Evolutionary conservation across 2,329 filamentous ascomycete genomes (phyloP), one percentile per base, ranked within the genome.

Genomic region (Scedosporium apiospermum): DNA sequence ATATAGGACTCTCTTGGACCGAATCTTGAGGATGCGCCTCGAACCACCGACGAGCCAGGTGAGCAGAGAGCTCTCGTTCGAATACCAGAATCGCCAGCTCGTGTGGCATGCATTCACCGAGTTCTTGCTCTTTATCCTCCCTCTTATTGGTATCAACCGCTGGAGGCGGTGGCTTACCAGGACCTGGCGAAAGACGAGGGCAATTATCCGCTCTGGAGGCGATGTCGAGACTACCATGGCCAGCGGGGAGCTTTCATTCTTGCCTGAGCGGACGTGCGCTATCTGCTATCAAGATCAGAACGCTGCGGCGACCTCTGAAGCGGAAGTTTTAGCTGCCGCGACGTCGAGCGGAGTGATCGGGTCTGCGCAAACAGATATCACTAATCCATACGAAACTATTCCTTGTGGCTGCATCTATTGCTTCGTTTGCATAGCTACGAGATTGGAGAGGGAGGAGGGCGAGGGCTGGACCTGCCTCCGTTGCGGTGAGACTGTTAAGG

Each of bases 101-200:
- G 95, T 99, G 44, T 99, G 95, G 95, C 95, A 99, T 75, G 95
- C 95, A n/a, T 96, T 99, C 70, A 99, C 95, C 27, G 95, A 99
- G 73, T 99, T 99, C 69, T 80, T 99, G n/a, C 83, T 99, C 38
- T 99, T 98, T 73, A 84, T 98, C 18, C 81, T 99, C n/a, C 95
- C 95, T 0, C 82, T 99, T n/a, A 90, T 99, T 51, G 95, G 95
- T 60, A 93, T 99, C 68, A 88, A 90, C 70, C 85, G 92, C 67
- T 99, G 95, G 95, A 85, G 91, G 63, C 84, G 93, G 67, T 96
- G 93, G 88, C 79, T 97, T n/a, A 82, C 84, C 21, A 84, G 92
- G 65, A 86, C 88, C n/a, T 96, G 92, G 91, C 86, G 89, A 68
- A 92, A 88, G 73, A 87, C 90, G 1, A 88, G 88, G 68, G 81